Conservation (phyloP, 2,329 filamentous ascomycete species). For the Neoscytalidium dimidiatum region DNA sequence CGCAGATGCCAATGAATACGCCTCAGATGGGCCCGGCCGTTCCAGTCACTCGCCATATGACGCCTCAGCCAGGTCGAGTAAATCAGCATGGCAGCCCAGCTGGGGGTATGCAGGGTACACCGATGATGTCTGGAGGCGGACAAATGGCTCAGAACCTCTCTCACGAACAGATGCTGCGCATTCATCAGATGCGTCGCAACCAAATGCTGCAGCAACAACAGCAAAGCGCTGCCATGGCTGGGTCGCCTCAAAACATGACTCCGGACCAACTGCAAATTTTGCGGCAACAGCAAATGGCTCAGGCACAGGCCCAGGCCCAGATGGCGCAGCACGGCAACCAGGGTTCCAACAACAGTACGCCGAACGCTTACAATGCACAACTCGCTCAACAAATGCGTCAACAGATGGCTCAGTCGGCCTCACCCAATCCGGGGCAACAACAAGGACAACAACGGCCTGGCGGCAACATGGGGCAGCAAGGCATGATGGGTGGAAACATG, state of each 20-base stretch:
- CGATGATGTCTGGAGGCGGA: slow-evolving; percentile 39
- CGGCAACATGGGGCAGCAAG: neutral
- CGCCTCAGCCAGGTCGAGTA: slow-evolving; percentile 39
- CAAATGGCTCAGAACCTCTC: slow-evolving; percentile 21
- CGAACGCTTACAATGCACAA: slow-evolving; percentile 12
- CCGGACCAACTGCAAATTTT: slow-evolving; percentile 35
- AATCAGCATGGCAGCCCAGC: slow-evolving; percentile 37
- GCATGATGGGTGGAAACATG: slow-evolving; percentile 15
- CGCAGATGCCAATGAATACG: slow-evolving; percentile 40
- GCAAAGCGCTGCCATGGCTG: slow-evolving; percentile 3
- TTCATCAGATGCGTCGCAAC: slow-evolving; percentile 13
- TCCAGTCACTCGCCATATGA: slow-evolving; percentile 39
- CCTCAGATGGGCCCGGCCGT: slow-evolving; percentile 40
- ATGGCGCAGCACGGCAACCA: slow-evolving; percentile 12
- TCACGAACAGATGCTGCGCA: slow-evolving; percentile 11
- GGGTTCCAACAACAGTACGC: slow-evolving; percentile 10
- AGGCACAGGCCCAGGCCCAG: slow-evolving; percentile 4
- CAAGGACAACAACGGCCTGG: slow-evolving; percentile 9
- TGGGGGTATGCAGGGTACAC: slow-evolving; percentile 35
- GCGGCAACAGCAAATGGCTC: slow-evolving; percentile 6
- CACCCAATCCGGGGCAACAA: slow-evolving; percentile 4
- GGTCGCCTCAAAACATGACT: slow-evolving; percentile 32
- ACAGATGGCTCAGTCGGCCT: slow-evolving; percentile 9
- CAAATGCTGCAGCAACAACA: slow-evolving; percentile 14
- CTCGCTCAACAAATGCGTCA: slow-evolving; percentile 16